Evolutionary conservation across 169 alveolate genomes (phyloP), one percentile per base, ranked within the genome.

Genomic region (Plasmodium vivax): DNA sequence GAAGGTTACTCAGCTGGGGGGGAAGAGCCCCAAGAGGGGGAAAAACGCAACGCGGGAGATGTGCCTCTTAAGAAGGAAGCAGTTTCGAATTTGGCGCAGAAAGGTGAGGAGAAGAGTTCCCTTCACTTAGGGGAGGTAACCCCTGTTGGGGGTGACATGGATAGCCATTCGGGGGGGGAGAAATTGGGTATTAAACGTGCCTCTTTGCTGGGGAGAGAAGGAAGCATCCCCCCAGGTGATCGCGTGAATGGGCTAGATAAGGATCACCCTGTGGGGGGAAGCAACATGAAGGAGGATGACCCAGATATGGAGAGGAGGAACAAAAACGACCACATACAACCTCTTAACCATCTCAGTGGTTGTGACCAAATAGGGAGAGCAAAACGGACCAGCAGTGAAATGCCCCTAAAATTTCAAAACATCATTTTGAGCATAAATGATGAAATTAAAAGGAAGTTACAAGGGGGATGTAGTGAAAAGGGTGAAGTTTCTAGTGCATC

Each of bases 371-470:
- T 16, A 34, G 30, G 36, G 23, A 41, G 56, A 23, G 41, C 38
- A 68, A 68, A 68, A 23, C 32, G n/a, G 77, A 30, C 32, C 19
- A 19, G 77, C 43, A 68, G 38, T 68, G 77, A 68, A 68, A 68
- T 68, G 43, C 43, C 77, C 38, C 43, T 68, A 68, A 19, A 19
- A 68, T 68, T 68, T 68, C 77, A 68, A 27, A 68, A 27, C 41
- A 68, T 68, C 41, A 68, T 68, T 68, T 68, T 68, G 7, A 68
- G 77, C n/a, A 68, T 68, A 68, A 68, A 68, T 68, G 77, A 68
- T n/a, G 77, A 68, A 68, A 68, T 68, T 68, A 68, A 68, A 30
- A 68, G 38, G 77, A 68, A 68, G 38, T 68, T 68, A 68, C 38
- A 68, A 68, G 30, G 77, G 27, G 41, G n/a, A n/a, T n/a, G 43